These are phyloP conservation scores for Lotmaria passim DNA, from an alignment of 208 protist species.

Conservation along the genomic window DNA sequence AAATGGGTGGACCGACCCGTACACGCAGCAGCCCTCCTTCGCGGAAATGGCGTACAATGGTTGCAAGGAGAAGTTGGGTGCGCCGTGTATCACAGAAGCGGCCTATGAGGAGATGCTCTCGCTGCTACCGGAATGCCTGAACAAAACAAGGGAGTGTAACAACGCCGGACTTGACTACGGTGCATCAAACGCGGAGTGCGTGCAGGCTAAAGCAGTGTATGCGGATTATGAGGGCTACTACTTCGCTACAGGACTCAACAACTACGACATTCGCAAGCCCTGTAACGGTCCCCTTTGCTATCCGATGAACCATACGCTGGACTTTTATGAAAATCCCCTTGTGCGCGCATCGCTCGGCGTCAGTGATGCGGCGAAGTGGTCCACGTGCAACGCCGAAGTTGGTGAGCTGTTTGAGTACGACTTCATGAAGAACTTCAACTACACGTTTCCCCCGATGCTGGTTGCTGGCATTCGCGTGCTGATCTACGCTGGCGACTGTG, in stretches of 20 bases:
- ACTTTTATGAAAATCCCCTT: not conserved
- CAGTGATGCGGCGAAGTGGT: not conserved
- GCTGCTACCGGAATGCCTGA: conserved; percentile 51
- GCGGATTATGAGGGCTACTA: conserved; percentile 13
- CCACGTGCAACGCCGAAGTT: conserved; percentile 62
- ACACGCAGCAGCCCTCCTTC: conserved; percentile 78
- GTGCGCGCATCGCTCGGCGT: not conserved
- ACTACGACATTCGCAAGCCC: conserved; percentile 77
- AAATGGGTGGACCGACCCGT: conserved; percentile 89
- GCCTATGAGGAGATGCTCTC: conserved; percentile 50
- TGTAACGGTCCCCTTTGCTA: conserved; percentile 43
- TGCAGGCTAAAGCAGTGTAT: conserved; percentile 3
- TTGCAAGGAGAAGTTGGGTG: conserved; percentile 51
- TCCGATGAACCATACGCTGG: conserved; percentile 11
- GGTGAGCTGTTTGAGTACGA: conserved; percentile 57
- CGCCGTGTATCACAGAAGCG: conserved; percentile 51
- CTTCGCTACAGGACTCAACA: conserved; percentile 65
- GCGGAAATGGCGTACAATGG: conserved; percentile 60
- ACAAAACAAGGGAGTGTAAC: conserved; percentile 45
- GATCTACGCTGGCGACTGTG: conserved; percentile 91
- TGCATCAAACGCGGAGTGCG: conserved; percentile 21
- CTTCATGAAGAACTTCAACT: conserved; percentile 68
- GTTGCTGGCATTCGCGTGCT: conserved; percentile 69
- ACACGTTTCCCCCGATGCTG: conserved; percentile 63
- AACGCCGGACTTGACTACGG: not conserved